Evolutionary conservation across 129 eudicot species (phyloP).

Genomic region (Tagetes erecta): DNA sequence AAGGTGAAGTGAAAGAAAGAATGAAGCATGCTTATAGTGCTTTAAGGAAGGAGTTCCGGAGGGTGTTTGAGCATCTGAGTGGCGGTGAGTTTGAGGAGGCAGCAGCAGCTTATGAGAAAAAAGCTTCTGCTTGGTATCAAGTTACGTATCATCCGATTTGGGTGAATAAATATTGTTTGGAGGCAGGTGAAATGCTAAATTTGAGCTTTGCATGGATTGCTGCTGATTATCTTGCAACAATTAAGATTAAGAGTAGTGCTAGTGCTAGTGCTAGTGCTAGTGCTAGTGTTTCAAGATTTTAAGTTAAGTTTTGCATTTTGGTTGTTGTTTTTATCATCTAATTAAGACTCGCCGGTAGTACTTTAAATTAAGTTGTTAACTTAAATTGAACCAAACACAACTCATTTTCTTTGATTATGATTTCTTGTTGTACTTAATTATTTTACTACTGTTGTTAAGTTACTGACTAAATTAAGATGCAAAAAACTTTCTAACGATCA

Average conservation of each 20-base stretch:
- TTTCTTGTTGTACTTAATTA: too few species aligned
- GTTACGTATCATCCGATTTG: constrained; percentile 9
- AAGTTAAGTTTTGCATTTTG: too few species aligned
- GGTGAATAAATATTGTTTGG: constrained; percentile 8
- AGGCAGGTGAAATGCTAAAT: not conserved
- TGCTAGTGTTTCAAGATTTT: too few species aligned
- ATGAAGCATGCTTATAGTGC: constrained; percentile 18
- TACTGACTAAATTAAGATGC: too few species aligned
- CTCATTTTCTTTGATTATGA: too few species aligned
- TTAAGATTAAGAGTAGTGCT: constrained; percentile 10
- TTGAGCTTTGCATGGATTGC: constrained; percentile 22
- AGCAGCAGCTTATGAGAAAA: not conserved
- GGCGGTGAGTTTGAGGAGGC: constrained; percentile 6
- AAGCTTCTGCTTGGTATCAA: constrained; percentile 19
- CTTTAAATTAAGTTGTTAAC: too few species aligned
- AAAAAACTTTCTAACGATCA: too few species aligned
- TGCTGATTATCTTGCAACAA: constrained; percentile 15
- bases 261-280: too few species aligned
- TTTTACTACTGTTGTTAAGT: too few species aligned
- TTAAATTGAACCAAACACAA: too few species aligned
- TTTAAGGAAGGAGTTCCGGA: constrained; percentile 13
- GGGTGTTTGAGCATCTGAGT: constrained; percentile 2
- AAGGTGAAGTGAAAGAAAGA: constrained; percentile 9
- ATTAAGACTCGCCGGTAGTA: too few species aligned
- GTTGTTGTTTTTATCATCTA: too few species aligned